A percentile compares a stretch with the other conserved stretches of the same genome.
These are phyloP conservation scores for Botryotinia globosa DNA, from an alignment of 2,329 filamentous ascomycete species.

Conservation along the genomic window DNA sequence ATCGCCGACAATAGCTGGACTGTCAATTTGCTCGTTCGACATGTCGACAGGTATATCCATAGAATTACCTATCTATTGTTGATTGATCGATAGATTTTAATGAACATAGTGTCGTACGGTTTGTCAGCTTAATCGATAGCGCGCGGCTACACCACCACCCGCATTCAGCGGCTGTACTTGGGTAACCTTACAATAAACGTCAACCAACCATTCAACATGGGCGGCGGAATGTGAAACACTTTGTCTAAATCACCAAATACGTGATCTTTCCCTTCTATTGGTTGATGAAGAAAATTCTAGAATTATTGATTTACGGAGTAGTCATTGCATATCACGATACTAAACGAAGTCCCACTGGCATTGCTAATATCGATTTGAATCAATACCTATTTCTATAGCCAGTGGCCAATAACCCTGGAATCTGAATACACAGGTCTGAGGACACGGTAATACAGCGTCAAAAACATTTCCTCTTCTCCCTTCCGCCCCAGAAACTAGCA, in stretches of 20 bases:
- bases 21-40: background rate
- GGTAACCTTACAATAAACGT: background rate
- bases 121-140: background rate
- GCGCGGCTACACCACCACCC: background rate
- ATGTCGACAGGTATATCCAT: background rate
- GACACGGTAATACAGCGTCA: background rate
- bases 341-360: background rate
- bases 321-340: background rate
- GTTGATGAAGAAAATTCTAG: background rate
- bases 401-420: background rate
- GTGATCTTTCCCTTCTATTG: background rate
- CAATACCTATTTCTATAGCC: background rate
- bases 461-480: rapidly evolving
- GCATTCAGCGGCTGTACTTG: background rate
- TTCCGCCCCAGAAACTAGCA: background rate
- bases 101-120: background rate
- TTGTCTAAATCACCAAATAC: background rate
- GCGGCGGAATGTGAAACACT: background rate
- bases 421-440: background rate
- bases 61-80: background rate
- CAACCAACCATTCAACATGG: background rate
- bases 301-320: background rate
- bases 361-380: background rate
- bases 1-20: background rate
- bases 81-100: background rate